A percentile compares a stretch with the other conserved stretches of the same genome.
phyloP scores from a whole-genome alignment of 805 yeast species.

The Wickerhamiella qilinensis region DNA sequence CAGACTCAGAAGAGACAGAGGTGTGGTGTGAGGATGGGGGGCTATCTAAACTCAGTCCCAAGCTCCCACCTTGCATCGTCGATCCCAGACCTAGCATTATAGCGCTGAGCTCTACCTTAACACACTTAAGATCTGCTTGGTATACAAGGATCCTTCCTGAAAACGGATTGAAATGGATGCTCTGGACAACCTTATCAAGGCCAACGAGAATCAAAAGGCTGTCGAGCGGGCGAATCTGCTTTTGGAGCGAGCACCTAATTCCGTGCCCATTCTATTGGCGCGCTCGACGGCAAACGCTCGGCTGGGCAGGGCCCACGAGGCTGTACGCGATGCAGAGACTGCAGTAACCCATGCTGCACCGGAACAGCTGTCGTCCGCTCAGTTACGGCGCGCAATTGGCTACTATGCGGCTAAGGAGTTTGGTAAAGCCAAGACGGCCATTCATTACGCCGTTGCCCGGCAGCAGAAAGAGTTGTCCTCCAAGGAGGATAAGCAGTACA shows the following conservation, averaged over 20 bases:
- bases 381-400: conserved; percentile 21
- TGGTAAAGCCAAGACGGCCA: conserved; percentile 16
- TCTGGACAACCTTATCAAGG: too few relatives aligned
- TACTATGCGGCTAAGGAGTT: conserved; percentile 11
- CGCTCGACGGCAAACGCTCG: conserved; percentile 13
- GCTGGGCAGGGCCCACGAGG: conserved; percentile 6
- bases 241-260: conserved; percentile 5
- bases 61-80: too few relatives aligned
- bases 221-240: too few relatives aligned
- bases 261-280: conserved; percentile 7
- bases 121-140: too few relatives aligned
- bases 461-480: conserved; percentile 9
- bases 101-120: too few relatives aligned
- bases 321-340: conserved; percentile 15
- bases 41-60: too few relatives aligned
- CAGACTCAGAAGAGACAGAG: too few relatives aligned
- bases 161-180: too few relatives aligned
- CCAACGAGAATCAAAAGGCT: too few relatives aligned
- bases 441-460: conserved; percentile 13
- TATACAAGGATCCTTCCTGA: too few relatives aligned
- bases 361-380: conserved; percentile 14
- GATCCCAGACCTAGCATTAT: too few relatives aligned
- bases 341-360: conserved; percentile 9
- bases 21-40: too few relatives aligned
- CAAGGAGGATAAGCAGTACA: conserved; percentile 1